Evolutionary conservation across 257 asterid genomes (phyloP).

Genomic region (Solanum ossicruentum): DNA sequence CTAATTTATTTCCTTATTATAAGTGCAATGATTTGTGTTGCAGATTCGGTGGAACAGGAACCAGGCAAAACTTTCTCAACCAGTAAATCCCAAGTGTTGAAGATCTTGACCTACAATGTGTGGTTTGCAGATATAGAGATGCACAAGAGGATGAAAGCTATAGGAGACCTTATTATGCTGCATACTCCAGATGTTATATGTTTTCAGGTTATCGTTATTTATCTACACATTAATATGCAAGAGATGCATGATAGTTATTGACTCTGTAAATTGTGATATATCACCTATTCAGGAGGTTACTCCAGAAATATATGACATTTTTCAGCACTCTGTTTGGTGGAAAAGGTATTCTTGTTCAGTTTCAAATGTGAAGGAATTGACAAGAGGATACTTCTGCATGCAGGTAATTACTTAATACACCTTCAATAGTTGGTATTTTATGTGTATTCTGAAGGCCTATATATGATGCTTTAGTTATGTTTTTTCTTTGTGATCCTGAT

Average conservation of each 20-base stretch:
- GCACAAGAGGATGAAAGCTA: conserved; percentile 61
- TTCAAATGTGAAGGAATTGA: conserved; percentile 19
- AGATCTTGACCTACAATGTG: conserved; percentile 74
- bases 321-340: conserved; percentile 77
- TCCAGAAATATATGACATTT: conserved; percentile 43
- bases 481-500: neutral
- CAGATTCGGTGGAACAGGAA: conserved; percentile 4
- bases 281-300: conserved; percentile 69
- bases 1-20: neutral
- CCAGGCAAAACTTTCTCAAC: conserved; percentile 15
- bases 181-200: conserved; percentile 85
- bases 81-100: conserved; percentile 27
- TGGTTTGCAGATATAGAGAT: conserved; percentile 92
- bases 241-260: neutral
- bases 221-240: neutral
- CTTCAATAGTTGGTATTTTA: neutral
- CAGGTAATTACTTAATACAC: conserved; percentile 35
- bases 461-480: neutral
- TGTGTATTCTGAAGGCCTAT: neutral
- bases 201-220: conserved; percentile 50
- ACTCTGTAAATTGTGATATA: neutral
- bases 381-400: conserved; percentile 73
- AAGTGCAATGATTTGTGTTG: neutral
- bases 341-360: conserved; percentile 71
- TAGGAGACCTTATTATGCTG: conserved; percentile 58